Base-by-base conservation (phyloP, 176 grass and related monocot species). In the Oryza longistaminata region DNA sequence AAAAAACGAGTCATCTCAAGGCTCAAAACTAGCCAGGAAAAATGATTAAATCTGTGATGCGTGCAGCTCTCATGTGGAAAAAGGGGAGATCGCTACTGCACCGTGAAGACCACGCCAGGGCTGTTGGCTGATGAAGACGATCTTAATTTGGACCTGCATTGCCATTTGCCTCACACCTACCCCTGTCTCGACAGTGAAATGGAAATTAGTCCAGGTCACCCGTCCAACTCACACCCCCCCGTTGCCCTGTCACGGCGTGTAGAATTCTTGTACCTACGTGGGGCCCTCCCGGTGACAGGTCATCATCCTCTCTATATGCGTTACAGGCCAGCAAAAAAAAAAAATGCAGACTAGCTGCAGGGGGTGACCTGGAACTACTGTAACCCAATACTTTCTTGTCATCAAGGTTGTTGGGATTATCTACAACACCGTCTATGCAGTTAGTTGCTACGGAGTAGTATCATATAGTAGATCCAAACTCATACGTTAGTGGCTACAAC, bases 191-290 rank as follows among this genome's bases (percentile, higher is more conserved):
- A 76, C 64, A 64, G 82, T 35, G 49, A 70, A 2, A 34, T 45
- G 1, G 19, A 37, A 61, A 62, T 6, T 2, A 22, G 7, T 74
- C 70, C 77, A 76, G 14, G 52, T 85, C 82, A 76, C 15, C 70
- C 27, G 73, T 82, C 78, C 78, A 2, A 37, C 39, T 76, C 82
- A 33, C 2, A 0, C 68, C 19, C 58, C 58, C n/a, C 21, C 24
- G 58, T 62, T 62, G 58, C 58, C 11, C 19, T 45, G 82, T 69
- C 77, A 50, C 16, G 29, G 26, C 77, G 17, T 64, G 82, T 71
- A 55, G 82, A 76, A 85, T 49, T 69, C 14, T 1, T 11, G 12
- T 50, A 26, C 11, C 83, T 37, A 21, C 9, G 60, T 9, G 17
- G 80, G 52, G 75, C 11, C 13, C 39, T 39, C 60, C 60, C 22